phyloP scores from a whole-genome alignment of 352 stramenopile species.

The Phytophthora vignae region DNA sequence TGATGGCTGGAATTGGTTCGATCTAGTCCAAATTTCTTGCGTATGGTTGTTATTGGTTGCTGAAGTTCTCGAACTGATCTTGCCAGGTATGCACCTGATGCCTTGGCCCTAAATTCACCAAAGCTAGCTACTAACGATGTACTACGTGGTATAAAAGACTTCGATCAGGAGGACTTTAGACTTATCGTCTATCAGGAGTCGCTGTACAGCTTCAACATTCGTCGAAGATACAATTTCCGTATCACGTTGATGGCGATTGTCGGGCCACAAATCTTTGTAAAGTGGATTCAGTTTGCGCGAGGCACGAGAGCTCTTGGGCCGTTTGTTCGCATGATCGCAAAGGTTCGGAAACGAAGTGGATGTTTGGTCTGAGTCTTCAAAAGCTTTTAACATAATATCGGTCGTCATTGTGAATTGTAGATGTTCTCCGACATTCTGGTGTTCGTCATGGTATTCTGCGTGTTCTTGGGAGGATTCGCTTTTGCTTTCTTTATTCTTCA shows the following conservation, averaged over 20 bases:
- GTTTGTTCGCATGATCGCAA: conserved; percentile 89
- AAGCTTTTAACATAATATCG: background rate
- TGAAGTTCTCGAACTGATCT: conserved; percentile 56
- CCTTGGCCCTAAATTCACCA: background rate
- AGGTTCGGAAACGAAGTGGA: conserved; percentile 40
- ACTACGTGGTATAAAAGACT: background rate
- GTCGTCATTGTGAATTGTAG: conserved; percentile 30
- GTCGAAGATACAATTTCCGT: conserved; percentile 72
- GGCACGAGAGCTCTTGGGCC: conserved; percentile 70
- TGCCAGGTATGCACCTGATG: conserved; percentile 13
- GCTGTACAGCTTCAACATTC: conserved; percentile 62
- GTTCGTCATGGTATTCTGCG: conserved; percentile 78
- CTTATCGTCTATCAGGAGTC: conserved; percentile 71
- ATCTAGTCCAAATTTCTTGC: conserved; percentile 74
- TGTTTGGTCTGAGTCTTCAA: background rate
- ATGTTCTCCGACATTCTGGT: conserved; percentile 86
- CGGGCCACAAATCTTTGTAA: conserved; percentile 80
- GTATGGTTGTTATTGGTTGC: conserved; percentile 72
- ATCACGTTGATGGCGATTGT: conserved; percentile 85
- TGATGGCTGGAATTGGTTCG: conserved; percentile 85
- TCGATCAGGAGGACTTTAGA: conserved; percentile 50
- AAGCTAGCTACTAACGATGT: background rate
- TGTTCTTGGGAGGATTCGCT: conserved; percentile 78
- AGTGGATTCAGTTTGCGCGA: conserved; percentile 84
- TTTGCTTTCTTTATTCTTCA: conserved; percentile 89